Percentiles rank a stretch among this genome's conserved stretches.
Conservation (phyloP, 2,329 filamentous ascomycete genomes). For the Aschersonia sp. region DNA sequence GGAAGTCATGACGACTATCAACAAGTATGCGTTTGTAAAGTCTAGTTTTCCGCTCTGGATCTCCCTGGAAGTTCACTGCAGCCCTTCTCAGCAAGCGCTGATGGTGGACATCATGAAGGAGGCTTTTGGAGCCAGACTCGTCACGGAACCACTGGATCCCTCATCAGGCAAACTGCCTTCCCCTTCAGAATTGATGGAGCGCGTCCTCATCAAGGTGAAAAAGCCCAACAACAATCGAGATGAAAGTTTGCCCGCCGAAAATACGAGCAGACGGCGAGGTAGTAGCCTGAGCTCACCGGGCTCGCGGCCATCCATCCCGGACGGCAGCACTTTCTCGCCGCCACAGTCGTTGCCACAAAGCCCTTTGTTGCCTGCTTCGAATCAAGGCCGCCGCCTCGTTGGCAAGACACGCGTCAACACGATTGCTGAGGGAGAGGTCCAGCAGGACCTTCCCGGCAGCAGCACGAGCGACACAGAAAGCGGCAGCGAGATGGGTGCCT, state of each 20-base stretch:
- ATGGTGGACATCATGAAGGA: conserved; percentile 88
- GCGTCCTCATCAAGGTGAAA: conserved; percentile 91
- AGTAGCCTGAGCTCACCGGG: conserved; percentile 59
- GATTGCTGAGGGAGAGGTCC: conserved; percentile 42
- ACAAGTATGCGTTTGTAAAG: conserved; percentile 82
- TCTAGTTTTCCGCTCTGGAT: conserved; percentile 86
- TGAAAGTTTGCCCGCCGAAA: conserved; percentile 19
- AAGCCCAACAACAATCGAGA: conserved; percentile 38
- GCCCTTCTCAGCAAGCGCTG: conserved; percentile 60
- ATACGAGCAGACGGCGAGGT: conserved; percentile 35
- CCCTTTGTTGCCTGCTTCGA: conserved; percentile 36
- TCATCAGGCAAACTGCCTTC: conserved; percentile 60
- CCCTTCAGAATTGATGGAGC: conserved; percentile 70
- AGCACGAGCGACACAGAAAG: conserved; percentile 72
- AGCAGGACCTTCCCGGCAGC: conserved; percentile 35
- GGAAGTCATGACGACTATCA: conserved; percentile 85
- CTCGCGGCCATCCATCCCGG: conserved; percentile 44
- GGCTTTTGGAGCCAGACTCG: conserved; percentile 65
- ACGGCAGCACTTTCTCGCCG: conserved; percentile 36
- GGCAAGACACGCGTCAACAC: conserved; percentile 41
- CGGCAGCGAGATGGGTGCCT: conserved; percentile 37
- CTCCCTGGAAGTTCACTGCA: conserved; percentile 92
- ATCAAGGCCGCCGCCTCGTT: conserved; percentile 30
- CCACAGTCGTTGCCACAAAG: conserved; percentile 38
- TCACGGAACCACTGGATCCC: conserved; percentile 60